A percentile compares a stretch with the other conserved stretches of the same genome.
Conservation (phyloP, 2,329 filamentous ascomycete species). For the Colletotrichum spaethianum region DNA sequence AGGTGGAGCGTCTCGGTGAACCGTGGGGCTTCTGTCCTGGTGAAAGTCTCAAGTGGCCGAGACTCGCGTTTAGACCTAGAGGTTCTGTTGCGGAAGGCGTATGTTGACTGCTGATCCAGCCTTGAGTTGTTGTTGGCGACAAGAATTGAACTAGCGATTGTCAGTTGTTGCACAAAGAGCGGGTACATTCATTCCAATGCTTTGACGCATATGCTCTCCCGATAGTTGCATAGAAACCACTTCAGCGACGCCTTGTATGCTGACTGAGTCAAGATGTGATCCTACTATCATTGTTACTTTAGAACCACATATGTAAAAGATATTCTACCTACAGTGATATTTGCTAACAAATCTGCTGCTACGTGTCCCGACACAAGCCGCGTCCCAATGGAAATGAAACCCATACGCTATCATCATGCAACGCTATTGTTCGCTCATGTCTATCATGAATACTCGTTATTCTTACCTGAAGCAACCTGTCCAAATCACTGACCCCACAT, state of each 20-base stretch:
- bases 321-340: not conserved
- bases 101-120: not conserved
- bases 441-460: constrained; percentile 4
- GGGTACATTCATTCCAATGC: not conserved
- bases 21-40: too few relatives aligned
- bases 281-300: too few relatives aligned
- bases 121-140: not conserved
- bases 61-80: not conserved
- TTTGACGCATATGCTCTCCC: not conserved
- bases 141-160: not conserved
- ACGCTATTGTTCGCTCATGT: constrained; percentile 20
- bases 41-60: too few relatives aligned
- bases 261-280: too few relatives aligned
- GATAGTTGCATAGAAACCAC: not conserved
- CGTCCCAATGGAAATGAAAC: not conserved
- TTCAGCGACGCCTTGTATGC: too few relatives aligned
- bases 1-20: too few relatives aligned
- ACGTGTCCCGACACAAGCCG: not conserved
- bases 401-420: constrained; percentile 15
- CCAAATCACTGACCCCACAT: constrained; percentile 54
- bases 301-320: not conserved
- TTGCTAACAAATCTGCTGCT: not conserved
- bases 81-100: not conserved
- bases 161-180: not conserved
- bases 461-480: not conserved